These are phyloP conservation scores for Syzygium aromaticum DNA, from an alignment of 345 rosid species.

Conservation along the genomic window DNA sequence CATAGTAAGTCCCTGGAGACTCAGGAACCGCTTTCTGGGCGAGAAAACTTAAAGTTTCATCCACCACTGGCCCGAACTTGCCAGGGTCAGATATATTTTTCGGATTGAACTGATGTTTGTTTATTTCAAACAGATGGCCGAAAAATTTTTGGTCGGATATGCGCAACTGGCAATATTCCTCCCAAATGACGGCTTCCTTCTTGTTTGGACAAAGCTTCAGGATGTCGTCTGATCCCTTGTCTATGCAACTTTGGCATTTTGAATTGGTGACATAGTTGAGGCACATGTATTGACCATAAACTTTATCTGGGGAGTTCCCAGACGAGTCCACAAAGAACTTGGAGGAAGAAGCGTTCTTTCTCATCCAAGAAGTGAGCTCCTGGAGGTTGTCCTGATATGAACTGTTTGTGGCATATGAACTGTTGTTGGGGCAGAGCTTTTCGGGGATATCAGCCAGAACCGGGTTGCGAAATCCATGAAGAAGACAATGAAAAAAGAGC, in stretches of 20 bases:
- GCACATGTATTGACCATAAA: slow-evolving; percentile 1
- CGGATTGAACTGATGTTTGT: neutral
- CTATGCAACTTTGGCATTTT: neutral
- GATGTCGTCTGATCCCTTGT: neutral
- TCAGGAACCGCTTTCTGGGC: neutral
- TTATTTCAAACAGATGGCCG: neutral
- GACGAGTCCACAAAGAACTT: neutral
- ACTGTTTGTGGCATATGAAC: neutral
- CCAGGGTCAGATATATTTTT: neutral
- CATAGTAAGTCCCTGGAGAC: neutral
- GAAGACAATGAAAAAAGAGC: neutral
- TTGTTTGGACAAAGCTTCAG: neutral
- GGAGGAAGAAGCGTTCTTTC: neutral
- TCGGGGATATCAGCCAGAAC: neutral
- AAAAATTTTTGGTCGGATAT: neutral
- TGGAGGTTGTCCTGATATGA: neutral
- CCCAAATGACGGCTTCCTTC: neutral
- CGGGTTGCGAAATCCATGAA: neutral
- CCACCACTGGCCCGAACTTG: neutral
- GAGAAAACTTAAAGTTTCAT: neutral
- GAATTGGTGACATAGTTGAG: neutral
- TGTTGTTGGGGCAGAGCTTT: neutral
- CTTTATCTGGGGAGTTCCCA: neutral
- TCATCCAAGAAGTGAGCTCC: neutral
- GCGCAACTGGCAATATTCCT: neutral